These are phyloP conservation scores for Babesia ovis DNA, from an alignment of 169 alveolate genomes.

Conservation along the genomic window DNA sequence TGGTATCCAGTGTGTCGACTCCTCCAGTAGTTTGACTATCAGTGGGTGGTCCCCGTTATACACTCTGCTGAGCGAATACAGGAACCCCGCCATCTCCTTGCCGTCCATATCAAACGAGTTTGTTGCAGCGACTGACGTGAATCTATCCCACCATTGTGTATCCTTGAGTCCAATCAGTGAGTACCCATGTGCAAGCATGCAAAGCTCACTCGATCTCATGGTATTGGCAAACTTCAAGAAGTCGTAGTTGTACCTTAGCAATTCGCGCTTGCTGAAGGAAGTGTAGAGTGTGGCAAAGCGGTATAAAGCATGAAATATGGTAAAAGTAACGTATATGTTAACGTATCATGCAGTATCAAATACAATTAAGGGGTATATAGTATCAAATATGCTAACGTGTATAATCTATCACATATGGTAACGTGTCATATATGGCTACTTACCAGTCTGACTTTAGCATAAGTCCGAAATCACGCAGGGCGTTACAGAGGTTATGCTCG, in stretches of 20 bases:
- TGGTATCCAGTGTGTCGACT: constrained; percentile 48
- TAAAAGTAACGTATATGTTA: background rate
- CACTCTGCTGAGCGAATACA: constrained; percentile 35
- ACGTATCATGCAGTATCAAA: background rate
- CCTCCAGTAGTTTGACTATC: constrained; percentile 36
- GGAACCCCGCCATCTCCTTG: constrained; percentile 63
- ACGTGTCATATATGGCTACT: too few species aligned
- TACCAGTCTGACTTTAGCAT: constrained; percentile 60
- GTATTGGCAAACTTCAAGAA: constrained; percentile 46
- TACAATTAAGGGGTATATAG: background rate
- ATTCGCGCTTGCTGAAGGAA: constrained; percentile 18
- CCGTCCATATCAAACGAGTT: constrained; percentile 63
- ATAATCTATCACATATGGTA: background rate
- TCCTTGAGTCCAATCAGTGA: constrained; percentile 41
- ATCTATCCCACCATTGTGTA: constrained; percentile 59
- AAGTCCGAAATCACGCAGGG: constrained; percentile 67
- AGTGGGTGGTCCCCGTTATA: constrained; percentile 22
- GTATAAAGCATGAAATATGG: too few species aligned
- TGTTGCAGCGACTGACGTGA: constrained; percentile 25
- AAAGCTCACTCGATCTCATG: constrained; percentile 63
- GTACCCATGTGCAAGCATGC: constrained; percentile 69
- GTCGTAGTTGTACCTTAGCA: constrained; percentile 53
- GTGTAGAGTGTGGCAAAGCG: too few species aligned
- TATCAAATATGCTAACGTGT: background rate
- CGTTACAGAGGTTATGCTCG: constrained; percentile 66